Evolutionary conservation across 2,329 filamentous ascomycete species (phyloP), one percentile per base, ranked within the genome.

Genomic region (Penicillium nordicum): DNA sequence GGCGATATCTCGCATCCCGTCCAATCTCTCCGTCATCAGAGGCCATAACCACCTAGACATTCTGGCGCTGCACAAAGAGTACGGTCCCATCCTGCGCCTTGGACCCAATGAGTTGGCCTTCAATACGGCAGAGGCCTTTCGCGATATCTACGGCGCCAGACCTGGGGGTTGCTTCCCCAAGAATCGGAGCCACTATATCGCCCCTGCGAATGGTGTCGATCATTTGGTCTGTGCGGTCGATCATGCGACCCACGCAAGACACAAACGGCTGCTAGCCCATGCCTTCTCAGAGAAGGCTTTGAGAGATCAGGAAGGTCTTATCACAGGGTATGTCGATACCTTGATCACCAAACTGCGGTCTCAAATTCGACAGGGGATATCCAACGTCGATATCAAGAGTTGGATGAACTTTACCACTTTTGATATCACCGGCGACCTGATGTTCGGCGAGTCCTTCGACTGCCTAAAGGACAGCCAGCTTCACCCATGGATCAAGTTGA

Each of bases 401-500:
- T 74, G 69, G 71, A 66, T 67, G 50, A 69, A 73, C 21, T 75
- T 63, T 11, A 69, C 68, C 2, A 70, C 71, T 2, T 77, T 77
- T 47, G 74, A 77, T 55, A 68, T 76, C 25, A 70, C 73, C 2
- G 72, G 73, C 2, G 73, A 76, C 23, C 57, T 77, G 5, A 69
- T 69, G 30, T 76, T 76, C 46, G 73, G 74, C 2, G 69, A 75
- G 47, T 67, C 71, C 6, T 78, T 78, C 47, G 64, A 68, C 5
- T 77, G 73, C 49, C 61, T 79, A 1, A 62, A 73, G 40, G 69
- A 67, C n/a, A 69, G 61, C 2, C 66, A 65, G 18, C 64, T 70
- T 5, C 76, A 78, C 53, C 68, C 71, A 3, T 79, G 76, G 72
- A 74, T 79, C 9, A 63, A 67, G 0, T 63, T 75, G 18, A 68